These are phyloP conservation scores for Boletellus dicymbophilus DNA, from an alignment of 1,284 basidiomycete species.

Conservation along the genomic window DNA sequence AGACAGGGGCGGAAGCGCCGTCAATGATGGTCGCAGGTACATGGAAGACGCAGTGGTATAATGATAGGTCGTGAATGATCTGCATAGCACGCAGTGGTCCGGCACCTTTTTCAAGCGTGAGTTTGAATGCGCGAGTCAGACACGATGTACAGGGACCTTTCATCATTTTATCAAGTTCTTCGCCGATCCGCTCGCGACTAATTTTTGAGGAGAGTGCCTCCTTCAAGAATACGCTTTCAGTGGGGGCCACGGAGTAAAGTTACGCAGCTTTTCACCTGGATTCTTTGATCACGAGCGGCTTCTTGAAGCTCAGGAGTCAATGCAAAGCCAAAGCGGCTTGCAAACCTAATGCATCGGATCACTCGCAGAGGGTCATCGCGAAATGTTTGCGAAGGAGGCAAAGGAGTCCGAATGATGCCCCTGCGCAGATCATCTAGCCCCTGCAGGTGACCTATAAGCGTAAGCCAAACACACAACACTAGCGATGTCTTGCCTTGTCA, in stretches of 20 bases:
- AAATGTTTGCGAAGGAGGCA: slow-evolving; percentile 89
- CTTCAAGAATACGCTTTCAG: slow-evolving; percentile 40
- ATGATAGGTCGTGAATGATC: slow-evolving; percentile 67
- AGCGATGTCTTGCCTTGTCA: slow-evolving; percentile 54
- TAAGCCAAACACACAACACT: slow-evolving; percentile 1
- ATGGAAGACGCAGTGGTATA: slow-evolving; percentile 75
- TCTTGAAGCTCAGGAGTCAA: slow-evolving; percentile 74
- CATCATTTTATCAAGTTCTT: slow-evolving; percentile 91
- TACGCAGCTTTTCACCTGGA: slow-evolving; percentile 57
- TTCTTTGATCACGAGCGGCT: slow-evolving; percentile 65
- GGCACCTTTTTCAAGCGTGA: slow-evolving; percentile 46
- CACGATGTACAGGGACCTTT: slow-evolving; percentile 51
- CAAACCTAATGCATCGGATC: slow-evolving; percentile 89
- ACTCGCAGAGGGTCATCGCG: slow-evolving; percentile 93
- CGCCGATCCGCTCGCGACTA: slow-evolving; percentile 87
- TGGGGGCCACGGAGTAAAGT: not conserved
- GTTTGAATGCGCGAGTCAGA: not conserved
- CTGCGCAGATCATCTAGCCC: slow-evolving; percentile 83
- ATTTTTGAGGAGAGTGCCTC: slow-evolving; percentile 78
- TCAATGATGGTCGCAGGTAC: slow-evolving; percentile 48
- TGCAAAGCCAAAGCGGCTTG: slow-evolving; percentile 85
- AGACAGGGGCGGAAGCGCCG: slow-evolving; percentile 46
- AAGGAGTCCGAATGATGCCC: slow-evolving; percentile 87
- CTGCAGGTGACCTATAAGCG: slow-evolving; percentile 37
- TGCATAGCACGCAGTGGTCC: slow-evolving; percentile 76